Evolutionary conservation across 2,329 filamentous ascomycete species (phyloP).

Genomic region (Phaeosphaeriaceae sp.): DNA sequence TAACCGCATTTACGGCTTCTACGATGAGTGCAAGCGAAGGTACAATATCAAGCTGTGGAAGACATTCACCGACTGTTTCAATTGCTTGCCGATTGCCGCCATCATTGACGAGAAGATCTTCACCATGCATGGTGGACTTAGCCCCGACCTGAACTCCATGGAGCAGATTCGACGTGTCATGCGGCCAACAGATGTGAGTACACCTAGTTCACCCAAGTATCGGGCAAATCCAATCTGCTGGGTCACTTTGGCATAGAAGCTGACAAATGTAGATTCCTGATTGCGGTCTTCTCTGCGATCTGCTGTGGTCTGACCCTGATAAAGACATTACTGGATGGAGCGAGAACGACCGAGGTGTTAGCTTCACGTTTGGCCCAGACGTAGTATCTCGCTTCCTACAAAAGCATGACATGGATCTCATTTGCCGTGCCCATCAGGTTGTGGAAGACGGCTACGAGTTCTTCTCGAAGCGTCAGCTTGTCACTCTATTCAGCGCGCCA

Average conservation of each 20-base stretch:
- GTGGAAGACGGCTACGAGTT: slow-evolving; percentile 99
- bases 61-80: slow-evolving; percentile 99
- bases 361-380: slow-evolving; percentile 97
- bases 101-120: slow-evolving; percentile 99
- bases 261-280: slow-evolving; percentile 83
- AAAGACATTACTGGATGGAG: slow-evolving; percentile 99
- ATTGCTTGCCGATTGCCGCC: slow-evolving; percentile 95
- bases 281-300: slow-evolving; percentile 94
- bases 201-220: not conserved
- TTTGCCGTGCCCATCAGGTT: slow-evolving; percentile 97
- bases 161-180: slow-evolving; percentile 99
- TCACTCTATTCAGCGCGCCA: slow-evolving; percentile 95
- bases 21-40: slow-evolving; percentile 98
- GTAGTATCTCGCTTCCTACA: slow-evolving; percentile 97
- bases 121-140: slow-evolving; percentile 98
- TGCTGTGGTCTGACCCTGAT: slow-evolving; percentile 98
- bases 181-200: slow-evolving; percentile 95
- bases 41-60: slow-evolving; percentile 99
- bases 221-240: slow-evolving; percentile 15
- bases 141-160: slow-evolving; percentile 98
- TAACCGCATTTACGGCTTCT: slow-evolving; percentile 99
- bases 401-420: slow-evolving; percentile 99
- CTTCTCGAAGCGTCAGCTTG: slow-evolving; percentile 97
- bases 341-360: slow-evolving; percentile 98
- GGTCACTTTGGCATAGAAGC: slow-evolving; percentile 39